These are phyloP conservation scores for Neurospora intermedia DNA, from an alignment of 495 filamentous ascomycete genomes.

Conservation along the genomic window DNA sequence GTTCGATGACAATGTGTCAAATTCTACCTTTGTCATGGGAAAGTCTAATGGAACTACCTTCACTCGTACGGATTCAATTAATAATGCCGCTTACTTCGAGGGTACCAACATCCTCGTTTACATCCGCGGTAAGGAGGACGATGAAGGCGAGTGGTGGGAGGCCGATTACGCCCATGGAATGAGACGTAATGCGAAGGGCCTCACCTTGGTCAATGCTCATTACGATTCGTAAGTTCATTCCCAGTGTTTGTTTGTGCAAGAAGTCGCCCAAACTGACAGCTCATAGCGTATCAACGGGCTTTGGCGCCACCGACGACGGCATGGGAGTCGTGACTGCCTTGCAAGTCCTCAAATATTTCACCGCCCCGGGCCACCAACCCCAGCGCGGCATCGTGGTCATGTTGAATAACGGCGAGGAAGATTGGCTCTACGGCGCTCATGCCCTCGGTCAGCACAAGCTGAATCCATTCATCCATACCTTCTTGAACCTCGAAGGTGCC, in stretches of 20 bases:
- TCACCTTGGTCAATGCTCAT: constrained; percentile 88
- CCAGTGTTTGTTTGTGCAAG: not conserved
- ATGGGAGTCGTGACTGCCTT: constrained; percentile 77
- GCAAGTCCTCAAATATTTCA: constrained; percentile 85
- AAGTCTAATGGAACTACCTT: not conserved
- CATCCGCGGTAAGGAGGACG: constrained; percentile 70
- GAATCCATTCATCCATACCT: constrained; percentile 64
- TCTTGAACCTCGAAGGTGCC: constrained; percentile 90
- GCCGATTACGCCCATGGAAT: constrained; percentile 26
- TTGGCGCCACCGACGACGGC: constrained; percentile 87
- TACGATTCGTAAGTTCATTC: constrained; percentile 52
- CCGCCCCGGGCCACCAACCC: constrained; percentile 60
- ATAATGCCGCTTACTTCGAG: constrained; percentile 66
- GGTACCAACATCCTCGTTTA: constrained; percentile 90
- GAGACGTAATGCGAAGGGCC: constrained; percentile 49
- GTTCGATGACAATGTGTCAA: constrained; percentile 72
- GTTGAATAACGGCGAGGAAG: constrained; percentile 94
- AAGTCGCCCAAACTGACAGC: constrained; percentile 4
- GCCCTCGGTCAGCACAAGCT: constrained; percentile 79
- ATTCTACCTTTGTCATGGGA: constrained; percentile 46
- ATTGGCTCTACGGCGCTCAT: constrained; percentile 80
- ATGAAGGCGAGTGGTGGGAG: constrained; percentile 55
- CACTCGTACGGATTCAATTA: not conserved
- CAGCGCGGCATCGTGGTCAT: constrained; percentile 72
- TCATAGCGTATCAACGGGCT: constrained; percentile 71